Percentiles rank a stretch among this genome's conserved stretches.
Conservation (phyloP, 768 basidiomycete genomes). For the Hypholoma fasciculare region DNA sequence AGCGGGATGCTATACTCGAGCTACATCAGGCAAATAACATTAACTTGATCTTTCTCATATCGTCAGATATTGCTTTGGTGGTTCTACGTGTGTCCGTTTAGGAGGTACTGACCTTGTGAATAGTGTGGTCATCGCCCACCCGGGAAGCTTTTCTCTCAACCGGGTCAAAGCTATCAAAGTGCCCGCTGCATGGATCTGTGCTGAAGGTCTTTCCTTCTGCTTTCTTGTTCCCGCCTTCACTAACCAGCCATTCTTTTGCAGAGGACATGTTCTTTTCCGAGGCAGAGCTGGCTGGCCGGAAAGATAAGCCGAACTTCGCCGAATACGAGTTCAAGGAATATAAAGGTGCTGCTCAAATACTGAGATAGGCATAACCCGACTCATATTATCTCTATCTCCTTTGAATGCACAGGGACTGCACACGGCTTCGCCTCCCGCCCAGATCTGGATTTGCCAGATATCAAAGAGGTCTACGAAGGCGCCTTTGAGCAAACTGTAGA, state of each 20-base stretch:
- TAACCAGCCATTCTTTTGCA: slow-evolving; percentile 7
- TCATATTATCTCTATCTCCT: not conserved
- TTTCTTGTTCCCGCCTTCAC: not conserved
- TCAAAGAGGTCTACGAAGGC: slow-evolving; percentile 41
- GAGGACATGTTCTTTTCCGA: slow-evolving; percentile 43
- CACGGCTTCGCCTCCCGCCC: slow-evolving; percentile 50
- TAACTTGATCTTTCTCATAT: slow-evolving; percentile 6
- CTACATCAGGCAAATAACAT: not conserved
- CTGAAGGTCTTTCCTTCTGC: slow-evolving; percentile 34
- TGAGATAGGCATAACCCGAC: too few species aligned
- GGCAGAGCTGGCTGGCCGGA: slow-evolving; percentile 34
- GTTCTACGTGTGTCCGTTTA: slow-evolving; percentile 35
- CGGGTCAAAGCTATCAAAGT: slow-evolving; percentile 38
- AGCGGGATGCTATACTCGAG: not conserved
- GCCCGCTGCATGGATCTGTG: slow-evolving; percentile 39
- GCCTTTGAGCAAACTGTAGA: slow-evolving; percentile 40
- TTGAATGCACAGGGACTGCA: slow-evolving; percentile 31
- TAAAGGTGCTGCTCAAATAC: slow-evolving; percentile 30
- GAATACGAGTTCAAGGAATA: slow-evolving; percentile 48
- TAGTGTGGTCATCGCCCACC: slow-evolving; percentile 43
- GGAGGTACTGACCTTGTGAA: slow-evolving; percentile 35
- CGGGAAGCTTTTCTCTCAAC: slow-evolving; percentile 31
- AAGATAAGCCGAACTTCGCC: slow-evolving; percentile 33
- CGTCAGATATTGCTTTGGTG: slow-evolving; percentile 43
- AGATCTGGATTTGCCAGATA: slow-evolving; percentile 34